Percentiles rank a stretch among this genome's conserved stretches.
phyloP scores from a whole-genome alignment of 345 rosid genomes.

The Crucihimalaya himalaica region DNA sequence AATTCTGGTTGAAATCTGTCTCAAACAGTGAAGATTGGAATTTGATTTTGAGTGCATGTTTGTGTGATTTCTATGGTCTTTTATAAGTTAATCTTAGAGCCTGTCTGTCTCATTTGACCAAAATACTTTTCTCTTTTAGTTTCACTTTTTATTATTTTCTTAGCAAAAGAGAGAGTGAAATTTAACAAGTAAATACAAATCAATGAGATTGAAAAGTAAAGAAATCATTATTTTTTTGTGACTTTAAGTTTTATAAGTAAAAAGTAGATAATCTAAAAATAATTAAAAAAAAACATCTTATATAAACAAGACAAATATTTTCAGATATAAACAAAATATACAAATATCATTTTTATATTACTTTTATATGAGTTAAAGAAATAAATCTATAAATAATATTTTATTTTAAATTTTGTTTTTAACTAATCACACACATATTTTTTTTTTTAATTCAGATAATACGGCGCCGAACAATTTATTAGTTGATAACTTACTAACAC shows the following conservation, averaged over 20 bases:
- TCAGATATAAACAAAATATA: background rate
- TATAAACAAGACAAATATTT: background rate
- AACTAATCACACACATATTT: background rate
- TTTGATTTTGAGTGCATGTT: background rate
- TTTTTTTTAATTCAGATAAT: background rate
- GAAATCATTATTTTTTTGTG: background rate
- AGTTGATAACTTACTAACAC: background rate
- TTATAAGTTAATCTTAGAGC: slow-evolving; percentile 1
- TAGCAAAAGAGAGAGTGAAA: background rate
- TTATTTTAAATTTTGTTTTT: background rate
- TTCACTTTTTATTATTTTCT: background rate
- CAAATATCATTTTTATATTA: background rate
- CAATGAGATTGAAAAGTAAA: background rate
- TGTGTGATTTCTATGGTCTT: slow-evolving; percentile 10
- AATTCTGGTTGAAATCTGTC: background rate
- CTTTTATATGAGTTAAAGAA: background rate
- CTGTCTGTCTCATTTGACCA: background rate
- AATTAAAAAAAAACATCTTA: background rate
- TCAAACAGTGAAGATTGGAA: background rate
- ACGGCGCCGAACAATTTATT: background rate
- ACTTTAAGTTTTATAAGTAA: background rate
- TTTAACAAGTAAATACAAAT: background rate
- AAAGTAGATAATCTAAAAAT: background rate
- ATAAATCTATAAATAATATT: background rate
- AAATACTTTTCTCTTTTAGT: background rate